These are phyloP conservation scores for Mortierella sp. DNA, from an alignment of 371 early-diverging fungal species.

Conservation along the genomic window DNA sequence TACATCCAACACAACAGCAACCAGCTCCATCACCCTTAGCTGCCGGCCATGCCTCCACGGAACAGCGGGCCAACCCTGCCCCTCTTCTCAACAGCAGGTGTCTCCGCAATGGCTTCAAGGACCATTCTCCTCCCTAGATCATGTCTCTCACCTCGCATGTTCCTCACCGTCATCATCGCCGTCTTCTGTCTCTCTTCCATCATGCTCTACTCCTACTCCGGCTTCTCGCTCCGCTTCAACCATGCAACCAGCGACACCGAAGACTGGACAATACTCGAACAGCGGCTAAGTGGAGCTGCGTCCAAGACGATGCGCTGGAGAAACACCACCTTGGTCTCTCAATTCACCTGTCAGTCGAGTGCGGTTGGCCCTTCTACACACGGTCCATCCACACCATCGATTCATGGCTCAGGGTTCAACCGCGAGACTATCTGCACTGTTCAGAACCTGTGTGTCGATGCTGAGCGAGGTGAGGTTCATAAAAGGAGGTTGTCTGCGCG, in stretches of 20 bases:
- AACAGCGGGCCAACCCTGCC: conserved; percentile 34
- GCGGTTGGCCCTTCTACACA: not conserved
- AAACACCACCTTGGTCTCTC: conserved; percentile 25
- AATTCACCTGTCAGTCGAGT: conserved; percentile 27
- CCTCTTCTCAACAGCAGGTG: conserved; percentile 31
- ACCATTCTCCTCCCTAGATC: conserved; percentile 40
- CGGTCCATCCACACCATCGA: conserved; percentile 11
- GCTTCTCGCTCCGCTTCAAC: conserved; percentile 21
- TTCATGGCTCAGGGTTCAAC: conserved; percentile 28
- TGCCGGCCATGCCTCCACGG: conserved; percentile 37
- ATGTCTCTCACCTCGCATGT: conserved; percentile 53
- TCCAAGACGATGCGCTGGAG: conserved; percentile 38
- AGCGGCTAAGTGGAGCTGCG: conserved; percentile 9
- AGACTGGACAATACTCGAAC: conserved; percentile 45
- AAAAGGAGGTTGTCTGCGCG: too few relatives aligned
- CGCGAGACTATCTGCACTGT: conserved; percentile 46
- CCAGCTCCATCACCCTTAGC: not conserved
- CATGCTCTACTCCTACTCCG: conserved; percentile 41
- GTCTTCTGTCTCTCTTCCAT: conserved; percentile 47
- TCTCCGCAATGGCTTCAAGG: conserved; percentile 16
- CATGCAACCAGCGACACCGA: conserved; percentile 17
- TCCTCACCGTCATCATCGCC: conserved; percentile 44
- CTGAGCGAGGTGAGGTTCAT: conserved; percentile 42
- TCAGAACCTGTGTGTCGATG: conserved; percentile 50
- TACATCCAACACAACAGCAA: not conserved